phyloP scores from a whole-genome alignment of 257 asterid species.

The Solanum boliviense region DNA sequence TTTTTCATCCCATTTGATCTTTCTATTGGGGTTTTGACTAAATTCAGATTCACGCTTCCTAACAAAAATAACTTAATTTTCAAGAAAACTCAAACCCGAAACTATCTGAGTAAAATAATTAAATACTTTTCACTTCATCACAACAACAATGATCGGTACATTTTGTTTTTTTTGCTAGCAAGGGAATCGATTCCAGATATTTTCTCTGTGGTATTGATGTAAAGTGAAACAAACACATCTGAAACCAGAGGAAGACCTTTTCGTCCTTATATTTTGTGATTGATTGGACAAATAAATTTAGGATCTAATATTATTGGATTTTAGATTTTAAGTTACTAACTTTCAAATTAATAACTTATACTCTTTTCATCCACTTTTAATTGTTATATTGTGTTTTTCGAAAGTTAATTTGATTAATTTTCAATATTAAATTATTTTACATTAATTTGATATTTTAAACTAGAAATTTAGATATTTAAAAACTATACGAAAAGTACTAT shows the following conservation, averaged over 20 bases:
- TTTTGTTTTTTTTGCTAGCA: background rate
- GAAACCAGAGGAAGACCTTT: background rate
- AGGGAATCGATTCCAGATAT: background rate
- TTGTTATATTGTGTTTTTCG: too few relatives aligned
- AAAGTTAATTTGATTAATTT: too few relatives aligned
- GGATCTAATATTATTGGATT: background rate
- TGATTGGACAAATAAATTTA: background rate
- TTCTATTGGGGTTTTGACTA: background rate
- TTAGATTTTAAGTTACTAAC: background rate
- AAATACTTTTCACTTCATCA: background rate
- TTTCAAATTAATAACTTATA: background rate
- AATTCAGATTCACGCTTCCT: rapidly evolving
- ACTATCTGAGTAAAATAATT: too few relatives aligned
- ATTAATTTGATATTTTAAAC: too few relatives aligned
- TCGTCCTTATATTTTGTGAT: background rate
- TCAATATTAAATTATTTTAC: too few relatives aligned
- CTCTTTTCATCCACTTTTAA: too few relatives aligned
- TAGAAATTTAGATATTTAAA: too few relatives aligned
- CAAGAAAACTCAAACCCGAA: rapidly evolving
- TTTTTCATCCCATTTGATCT: too few relatives aligned
- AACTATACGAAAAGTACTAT: too few relatives aligned
- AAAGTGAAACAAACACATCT: background rate
- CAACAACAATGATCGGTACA: too few relatives aligned
- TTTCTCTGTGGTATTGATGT: background rate
- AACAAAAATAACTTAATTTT: too few relatives aligned